Evolutionary conservation across 306 rosid genomes (phyloP).

Genomic region (Cicer yamashitae): DNA sequence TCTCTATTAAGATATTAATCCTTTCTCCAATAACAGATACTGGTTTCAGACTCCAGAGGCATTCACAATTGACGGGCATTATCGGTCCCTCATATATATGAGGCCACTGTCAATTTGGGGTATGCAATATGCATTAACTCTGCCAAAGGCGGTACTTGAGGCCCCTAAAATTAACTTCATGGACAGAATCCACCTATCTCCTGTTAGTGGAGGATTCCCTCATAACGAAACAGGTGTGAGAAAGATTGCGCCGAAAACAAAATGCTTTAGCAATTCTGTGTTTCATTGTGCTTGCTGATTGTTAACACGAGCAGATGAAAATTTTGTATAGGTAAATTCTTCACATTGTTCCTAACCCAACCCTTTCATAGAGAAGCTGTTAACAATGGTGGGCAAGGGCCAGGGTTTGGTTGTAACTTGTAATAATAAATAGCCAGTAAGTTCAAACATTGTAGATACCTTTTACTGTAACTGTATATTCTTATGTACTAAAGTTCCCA

Average conservation of each 20-base stretch:
- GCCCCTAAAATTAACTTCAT: constrained; percentile 85
- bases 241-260: constrained; percentile 71
- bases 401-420: constrained; percentile 40
- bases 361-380: constrained; percentile 47
- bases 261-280: constrained; percentile 77
- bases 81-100: constrained; percentile 90
- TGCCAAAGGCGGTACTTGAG: constrained; percentile 89
- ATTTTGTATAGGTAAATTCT: constrained; percentile 50
- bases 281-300: constrained; percentile 84
- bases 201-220: constrained; percentile 58
- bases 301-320: constrained; percentile 37
- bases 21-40: constrained; percentile 56
- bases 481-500: constrained; percentile 28
- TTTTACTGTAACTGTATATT: constrained; percentile 27
- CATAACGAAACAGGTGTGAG: constrained; percentile 71
- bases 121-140: constrained; percentile 82
- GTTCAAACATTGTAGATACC: constrained; percentile 22
- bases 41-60: constrained; percentile 98
- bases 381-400: constrained; percentile 36
- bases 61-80: constrained; percentile 90
- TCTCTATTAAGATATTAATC: constrained; percentile 8
- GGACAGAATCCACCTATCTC: constrained; percentile 90
- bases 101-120: constrained; percentile 96
- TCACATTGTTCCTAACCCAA: constrained; percentile 33
- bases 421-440: constrained; percentile 39